Evolutionary conservation across 1,284 basidiomycete genomes (phyloP), one percentile per base, ranked within the genome.

Genomic region (Heterobasidion occidentale): DNA sequence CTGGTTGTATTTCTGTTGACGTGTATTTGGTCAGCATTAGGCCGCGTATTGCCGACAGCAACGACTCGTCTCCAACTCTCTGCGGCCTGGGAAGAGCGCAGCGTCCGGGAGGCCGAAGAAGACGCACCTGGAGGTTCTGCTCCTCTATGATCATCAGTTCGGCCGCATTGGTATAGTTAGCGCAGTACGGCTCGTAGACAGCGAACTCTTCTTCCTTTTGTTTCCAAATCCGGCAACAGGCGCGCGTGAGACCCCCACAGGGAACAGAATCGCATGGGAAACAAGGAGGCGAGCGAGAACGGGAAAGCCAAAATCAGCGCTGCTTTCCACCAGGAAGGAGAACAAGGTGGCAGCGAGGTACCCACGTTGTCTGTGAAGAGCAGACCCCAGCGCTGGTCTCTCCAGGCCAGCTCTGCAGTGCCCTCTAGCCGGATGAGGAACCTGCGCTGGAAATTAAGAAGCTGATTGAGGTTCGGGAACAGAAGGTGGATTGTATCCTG

Each of bases 181-280:
- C 94, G 71, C 96, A 99, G 71, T 98, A 99, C 5, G 95, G 94
- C 67, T 97, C 94, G 72, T 99, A 99, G 44, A 93, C 91, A 51
- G 85, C 81, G 68, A 98, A 97, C 63, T 94, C 91, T 58, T 92
- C 83, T 79, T 99, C 96, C 90, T 94, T 77, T 78, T 78, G 72
- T 78, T 74, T 69, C 69, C 63, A 65, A 67, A 66, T 9, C 42
- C 12, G 38, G 55, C 52, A 54, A 62, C 48, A 49, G 59, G 46
- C 33, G 51, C 51, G 55, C 53, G 58, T 12, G 49, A 64, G 17
- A 59, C 60, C 52, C 56, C 64, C 61, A 67, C 65, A 63, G 46
- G 35, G 46, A 51, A 34, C 27, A 5, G 59, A 46, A 46, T 17
- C 11, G 53, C 53, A 67, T 66, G 63, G 34, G 50, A 56, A 27